phyloP scores from a whole-genome alignment of 2,329 filamentous ascomycete genomes.

The Fusarium solani-melongenae region DNA sequence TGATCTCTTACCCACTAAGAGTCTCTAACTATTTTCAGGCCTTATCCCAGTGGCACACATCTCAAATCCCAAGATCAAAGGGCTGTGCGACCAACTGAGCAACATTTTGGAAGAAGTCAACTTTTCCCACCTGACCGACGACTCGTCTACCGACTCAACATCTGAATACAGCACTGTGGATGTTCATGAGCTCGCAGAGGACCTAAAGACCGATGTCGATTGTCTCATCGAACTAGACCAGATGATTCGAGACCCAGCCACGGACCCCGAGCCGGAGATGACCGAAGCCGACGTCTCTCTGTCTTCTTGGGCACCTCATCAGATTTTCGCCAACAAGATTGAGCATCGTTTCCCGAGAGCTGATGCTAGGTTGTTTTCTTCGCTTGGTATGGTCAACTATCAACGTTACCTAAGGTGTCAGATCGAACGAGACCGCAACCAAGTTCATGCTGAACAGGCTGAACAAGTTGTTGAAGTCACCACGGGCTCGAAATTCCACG shows the following conservation, averaged over 20 bases:
- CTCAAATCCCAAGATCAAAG: not conserved
- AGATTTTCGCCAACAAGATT: not conserved
- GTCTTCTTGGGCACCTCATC: not conserved
- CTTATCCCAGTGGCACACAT: not conserved
- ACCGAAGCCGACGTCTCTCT: too few relatives aligned
- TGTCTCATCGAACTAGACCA: constrained; percentile 9
- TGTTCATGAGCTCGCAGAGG: not conserved
- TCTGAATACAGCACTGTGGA: not conserved
- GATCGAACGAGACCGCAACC: not conserved
- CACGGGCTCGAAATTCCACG: not conserved
- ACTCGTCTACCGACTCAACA: not conserved
- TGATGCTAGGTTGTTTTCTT: not conserved
- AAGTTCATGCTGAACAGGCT: not conserved
- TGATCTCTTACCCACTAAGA: not conserved
- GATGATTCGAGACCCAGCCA: not conserved
- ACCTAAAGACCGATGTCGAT: not conserved
- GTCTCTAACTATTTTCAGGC: not conserved
- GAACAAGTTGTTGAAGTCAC: not conserved
- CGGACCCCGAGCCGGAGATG: not conserved
- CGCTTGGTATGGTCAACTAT: not conserved
- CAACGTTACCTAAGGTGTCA: not conserved
- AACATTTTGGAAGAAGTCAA: not conserved
- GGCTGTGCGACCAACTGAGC: not conserved
- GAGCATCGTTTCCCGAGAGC: not conserved
- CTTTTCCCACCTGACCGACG: not conserved